A percentile compares a stretch with the other conserved stretches of the same genome.
Evolutionary conservation across 768 basidiomycete species (phyloP).

Genomic region (Hygrocybe punicea): DNA sequence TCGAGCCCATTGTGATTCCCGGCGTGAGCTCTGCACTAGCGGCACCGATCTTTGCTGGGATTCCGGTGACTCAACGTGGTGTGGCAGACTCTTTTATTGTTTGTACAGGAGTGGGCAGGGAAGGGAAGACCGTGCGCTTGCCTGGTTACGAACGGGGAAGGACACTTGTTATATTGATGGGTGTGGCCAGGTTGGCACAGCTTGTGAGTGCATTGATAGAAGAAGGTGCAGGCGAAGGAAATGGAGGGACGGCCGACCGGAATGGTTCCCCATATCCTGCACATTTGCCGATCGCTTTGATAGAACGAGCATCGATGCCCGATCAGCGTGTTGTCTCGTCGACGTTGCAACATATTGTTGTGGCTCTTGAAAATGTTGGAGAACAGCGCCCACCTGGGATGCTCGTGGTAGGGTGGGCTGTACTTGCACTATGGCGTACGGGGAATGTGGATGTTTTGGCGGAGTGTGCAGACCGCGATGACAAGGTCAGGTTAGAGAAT

Average conservation of each 20-base stretch:
- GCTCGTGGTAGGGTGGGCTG: conserved; percentile 93
- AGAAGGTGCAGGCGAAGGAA: background rate
- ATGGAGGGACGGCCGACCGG: conserved; percentile 21
- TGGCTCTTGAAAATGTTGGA: conserved; percentile 67
- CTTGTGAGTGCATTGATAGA: conserved; percentile 61
- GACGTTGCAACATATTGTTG: conserved; percentile 68
- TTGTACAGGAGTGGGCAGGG: conserved; percentile 90
- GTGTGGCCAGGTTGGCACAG: conserved; percentile 77
- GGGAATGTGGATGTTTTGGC: conserved; percentile 68
- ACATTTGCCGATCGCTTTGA: conserved; percentile 81
- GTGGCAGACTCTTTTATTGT: conserved; percentile 86
- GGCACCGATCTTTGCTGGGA: conserved; percentile 83
- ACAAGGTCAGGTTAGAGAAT: conserved; percentile 43
- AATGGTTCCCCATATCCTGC: conserved; percentile 61
- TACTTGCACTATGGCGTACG: conserved; percentile 66
- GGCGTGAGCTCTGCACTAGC: conserved; percentile 89
- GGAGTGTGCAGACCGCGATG: conserved; percentile 47
- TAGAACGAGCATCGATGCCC: conserved; percentile 91
- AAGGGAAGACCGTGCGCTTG: conserved; percentile 77
- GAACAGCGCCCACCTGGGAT: conserved; percentile 95
- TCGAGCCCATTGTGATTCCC: conserved; percentile 80
- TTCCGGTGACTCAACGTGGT: conserved; percentile 94
- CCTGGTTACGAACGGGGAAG: conserved; percentile 82
- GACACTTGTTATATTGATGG: conserved; percentile 89
- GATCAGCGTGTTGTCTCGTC: conserved; percentile 85